phyloP scores from a whole-genome alignment of 345 rosid genomes.

The Chamaenerion angustifolium region DNA sequence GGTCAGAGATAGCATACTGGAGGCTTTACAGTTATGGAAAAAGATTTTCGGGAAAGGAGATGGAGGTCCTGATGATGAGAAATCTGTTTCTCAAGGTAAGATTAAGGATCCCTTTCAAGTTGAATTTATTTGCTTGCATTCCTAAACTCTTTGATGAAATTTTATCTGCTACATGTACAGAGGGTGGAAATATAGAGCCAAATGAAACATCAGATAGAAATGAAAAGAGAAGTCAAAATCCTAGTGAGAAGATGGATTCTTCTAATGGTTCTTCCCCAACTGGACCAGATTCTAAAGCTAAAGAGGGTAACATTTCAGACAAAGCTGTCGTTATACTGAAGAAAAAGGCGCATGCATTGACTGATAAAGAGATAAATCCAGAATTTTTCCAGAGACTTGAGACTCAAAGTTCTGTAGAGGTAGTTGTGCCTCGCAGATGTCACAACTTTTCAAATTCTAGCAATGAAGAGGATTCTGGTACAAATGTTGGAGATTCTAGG shows the following conservation, averaged over 20 bases:
- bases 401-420: slow-evolving; percentile 76
- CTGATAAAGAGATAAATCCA: slow-evolving; percentile 79
- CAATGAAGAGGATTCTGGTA: slow-evolving; percentile 42
- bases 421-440: slow-evolving; percentile 70
- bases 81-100: slow-evolving; percentile 44
- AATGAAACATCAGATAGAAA: slow-evolving; percentile 28
- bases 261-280: slow-evolving; percentile 31
- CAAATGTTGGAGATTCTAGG: slow-evolving; percentile 19
- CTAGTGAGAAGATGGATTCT: slow-evolving; percentile 20
- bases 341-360: slow-evolving; percentile 71
- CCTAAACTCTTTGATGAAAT: background rate
- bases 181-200: slow-evolving; percentile 21
- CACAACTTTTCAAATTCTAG: slow-evolving; percentile 40
- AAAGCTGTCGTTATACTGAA: slow-evolving; percentile 77
- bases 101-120: background rate
- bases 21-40: slow-evolving; percentile 89
- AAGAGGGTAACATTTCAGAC: slow-evolving; percentile 53
- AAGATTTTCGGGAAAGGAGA: slow-evolving; percentile 69
- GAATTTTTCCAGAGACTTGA: slow-evolving; percentile 95
- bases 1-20: slow-evolving; percentile 85
- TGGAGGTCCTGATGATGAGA: slow-evolving; percentile 47
- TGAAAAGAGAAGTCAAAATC: slow-evolving; percentile 26
- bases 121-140: slow-evolving; percentile 4
- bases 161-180: slow-evolving; percentile 11
- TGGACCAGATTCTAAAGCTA: slow-evolving; percentile 37